phyloP scores from a whole-genome alignment of 495 filamentous ascomycete species.

The Aspergillus taichungensis region DNA sequence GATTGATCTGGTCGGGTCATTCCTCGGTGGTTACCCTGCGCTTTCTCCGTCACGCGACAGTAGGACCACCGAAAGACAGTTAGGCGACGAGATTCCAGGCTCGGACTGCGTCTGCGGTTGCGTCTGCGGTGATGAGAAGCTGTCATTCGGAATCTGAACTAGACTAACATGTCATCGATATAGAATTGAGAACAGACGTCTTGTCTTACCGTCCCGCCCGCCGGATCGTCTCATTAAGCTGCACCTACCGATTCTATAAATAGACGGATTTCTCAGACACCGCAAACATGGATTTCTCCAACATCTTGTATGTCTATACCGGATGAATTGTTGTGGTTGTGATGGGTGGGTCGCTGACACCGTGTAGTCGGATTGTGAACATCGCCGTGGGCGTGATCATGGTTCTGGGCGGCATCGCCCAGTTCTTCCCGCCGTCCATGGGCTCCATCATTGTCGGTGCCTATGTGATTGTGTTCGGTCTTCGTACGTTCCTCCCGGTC shows the following conservation, averaged over 20 bases:
- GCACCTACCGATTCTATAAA: background rate
- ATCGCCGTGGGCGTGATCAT: slow-evolving; percentile 79
- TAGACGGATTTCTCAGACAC: background rate
- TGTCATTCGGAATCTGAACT: too few species aligned
- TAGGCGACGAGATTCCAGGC: slow-evolving; percentile 4
- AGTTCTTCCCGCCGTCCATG: slow-evolving; percentile 54
- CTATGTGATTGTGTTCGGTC: slow-evolving; percentile 86
- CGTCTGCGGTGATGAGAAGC: too few species aligned
- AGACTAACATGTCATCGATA: too few species aligned
- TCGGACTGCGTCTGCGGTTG: background rate
- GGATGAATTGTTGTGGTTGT: too few species aligned
- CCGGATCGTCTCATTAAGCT: too few species aligned
- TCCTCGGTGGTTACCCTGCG: too few species aligned
- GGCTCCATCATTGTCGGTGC: slow-evolving; percentile 62
- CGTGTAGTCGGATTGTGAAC: slow-evolving; percentile 81
- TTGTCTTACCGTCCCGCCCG: too few species aligned
- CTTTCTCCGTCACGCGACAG: slow-evolving; percentile 4
- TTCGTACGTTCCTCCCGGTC: slow-evolving; percentile 49
- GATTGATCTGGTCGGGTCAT: background rate
- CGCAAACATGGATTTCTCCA: slow-evolving; percentile 41
- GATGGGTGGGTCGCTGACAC: slow-evolving; percentile 1
- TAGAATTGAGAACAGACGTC: too few species aligned
- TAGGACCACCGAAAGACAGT: background rate
- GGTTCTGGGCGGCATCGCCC: slow-evolving; percentile 80
- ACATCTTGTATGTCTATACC: slow-evolving; percentile 44